phyloP scores from a whole-genome alignment of 768 basidiomycete species.

The Tricholoma matsutake region DNA sequence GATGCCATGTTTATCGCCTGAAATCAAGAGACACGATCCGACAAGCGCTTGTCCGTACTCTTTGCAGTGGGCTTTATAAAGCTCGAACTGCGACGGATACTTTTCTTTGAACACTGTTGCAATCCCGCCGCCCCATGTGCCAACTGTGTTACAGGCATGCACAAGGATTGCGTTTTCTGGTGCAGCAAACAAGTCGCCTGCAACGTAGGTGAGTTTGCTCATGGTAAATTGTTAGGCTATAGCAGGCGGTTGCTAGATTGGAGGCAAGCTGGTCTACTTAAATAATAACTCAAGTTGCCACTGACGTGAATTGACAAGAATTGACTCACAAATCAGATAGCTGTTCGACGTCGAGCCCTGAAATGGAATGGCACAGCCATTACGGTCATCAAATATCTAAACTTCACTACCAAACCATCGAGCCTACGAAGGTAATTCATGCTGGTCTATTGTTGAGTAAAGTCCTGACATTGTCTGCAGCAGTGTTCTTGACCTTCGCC shows the following conservation, averaged over 20 bases:
- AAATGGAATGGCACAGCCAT: too few species aligned
- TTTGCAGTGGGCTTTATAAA: slow-evolving; percentile 33
- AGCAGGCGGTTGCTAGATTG: not conserved
- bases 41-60: slow-evolving; percentile 25
- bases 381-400: too few species aligned
- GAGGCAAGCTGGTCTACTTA: not conserved
- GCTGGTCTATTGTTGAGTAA: too few species aligned
- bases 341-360: too few species aligned
- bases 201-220: slow-evolving; percentile 26
- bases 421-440: too few species aligned
- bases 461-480: too few species aligned
- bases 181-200: slow-evolving; percentile 35
- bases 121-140: slow-evolving; percentile 39
- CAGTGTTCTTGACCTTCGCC: too few species aligned
- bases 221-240: slow-evolving; percentile 1
- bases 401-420: too few species aligned
- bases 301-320: not conserved
- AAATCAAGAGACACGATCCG: slow-evolving; percentile 38
- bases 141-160: slow-evolving; percentile 40
- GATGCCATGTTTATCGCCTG: slow-evolving; percentile 30
- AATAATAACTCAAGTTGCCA: too few species aligned
- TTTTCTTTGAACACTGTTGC: slow-evolving; percentile 31
- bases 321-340: too few species aligned
- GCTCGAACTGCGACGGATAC: slow-evolving; percentile 33
- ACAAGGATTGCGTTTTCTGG: slow-evolving; percentile 35